Evolutionary conservation across 768 basidiomycete genomes (phyloP), one percentile per base, ranked within the genome.

Genomic region (Tubosaeta sp.): DNA sequence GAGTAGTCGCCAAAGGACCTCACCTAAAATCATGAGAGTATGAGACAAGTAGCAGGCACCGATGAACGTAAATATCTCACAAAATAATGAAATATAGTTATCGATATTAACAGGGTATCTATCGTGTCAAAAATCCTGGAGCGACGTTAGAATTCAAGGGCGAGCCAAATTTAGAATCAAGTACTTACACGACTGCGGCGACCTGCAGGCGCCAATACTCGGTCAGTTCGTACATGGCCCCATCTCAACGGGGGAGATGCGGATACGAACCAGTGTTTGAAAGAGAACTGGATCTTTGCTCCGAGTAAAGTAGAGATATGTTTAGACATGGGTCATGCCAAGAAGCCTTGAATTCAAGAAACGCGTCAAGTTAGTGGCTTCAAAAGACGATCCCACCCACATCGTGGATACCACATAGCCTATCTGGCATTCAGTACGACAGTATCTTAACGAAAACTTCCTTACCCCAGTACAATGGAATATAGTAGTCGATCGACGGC

Each of bases 391-490:
- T 1, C 25, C n/a, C 19, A 29, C 53, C 31, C 34, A 57, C 50
- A 44, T 51, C 10, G 56, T 57, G 25, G 43, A 10, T n/a, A 48
- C 25, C 31, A 55, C 53, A 22, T 44, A 55, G 42, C 54, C 54
- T 56, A 41, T 43, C 25, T 43, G 12, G 17, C 2, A 16, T 44
- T 56, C 22, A 49, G 29, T 5, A 46, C 16, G 11, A 17, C 22
- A 16, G 5, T 29, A 22, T 10, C 34, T 17, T 6, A 2, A 34
- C 9, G 26, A 29, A 37, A 19, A 16, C 10, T 16, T 19, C 9
- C 43, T 54, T 19, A 46, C 43, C 53, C 56, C 56, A 57, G 35
- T 55, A 55, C 47, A 56, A 7, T 16, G 51, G 47, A 14, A 13
- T 32, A 34, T 27, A 52, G 29, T 8, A 52, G 8, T 27, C 38